A percentile compares a stretch with the other conserved stretches of the same genome.
Evolutionary conservation across 176 grass and related monocot genomes (phyloP).

Genomic region (Musa troglodytarum): DNA sequence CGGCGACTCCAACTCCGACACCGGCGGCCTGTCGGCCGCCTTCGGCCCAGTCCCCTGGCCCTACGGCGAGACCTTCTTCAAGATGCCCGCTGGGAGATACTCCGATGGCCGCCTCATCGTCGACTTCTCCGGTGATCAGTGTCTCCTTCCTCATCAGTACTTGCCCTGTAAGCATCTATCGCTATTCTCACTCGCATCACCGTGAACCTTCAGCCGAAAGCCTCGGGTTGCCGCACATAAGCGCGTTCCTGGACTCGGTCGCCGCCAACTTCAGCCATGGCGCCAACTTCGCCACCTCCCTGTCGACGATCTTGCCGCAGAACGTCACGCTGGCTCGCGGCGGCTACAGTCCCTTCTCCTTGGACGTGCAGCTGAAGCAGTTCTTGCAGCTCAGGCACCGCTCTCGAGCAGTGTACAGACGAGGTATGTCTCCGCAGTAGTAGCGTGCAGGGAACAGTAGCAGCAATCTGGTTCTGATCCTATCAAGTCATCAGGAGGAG

Average conservation of each 20-base stretch:
- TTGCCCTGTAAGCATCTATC: too few relatives aligned
- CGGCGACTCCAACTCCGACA: constrained; percentile 52
- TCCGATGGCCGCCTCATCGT: constrained; percentile 22
- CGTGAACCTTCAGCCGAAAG: constrained; percentile 10
- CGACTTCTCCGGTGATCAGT: constrained; percentile 15
- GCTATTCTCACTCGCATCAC: too few relatives aligned
- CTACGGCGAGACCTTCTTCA: constrained; percentile 21
- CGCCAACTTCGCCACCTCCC: constrained; percentile 9
- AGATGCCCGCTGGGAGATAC: constrained; percentile 13
- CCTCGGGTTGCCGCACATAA: constrained; percentile 3
- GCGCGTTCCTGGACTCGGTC: constrained; percentile 14
- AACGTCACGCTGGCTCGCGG: background rate
- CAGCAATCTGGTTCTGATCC: background rate
- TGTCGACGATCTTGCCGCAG: constrained; percentile 19
- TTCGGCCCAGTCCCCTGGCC: constrained; percentile 9
- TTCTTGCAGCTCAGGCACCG: constrained; percentile 11
- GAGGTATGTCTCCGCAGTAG: background rate
- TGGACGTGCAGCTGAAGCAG: constrained; percentile 22
- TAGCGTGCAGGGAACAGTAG: background rate
- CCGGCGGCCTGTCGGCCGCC: constrained; percentile 26
- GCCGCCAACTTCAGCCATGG: constrained; percentile 20
- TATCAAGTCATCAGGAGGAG: constrained; percentile 1
- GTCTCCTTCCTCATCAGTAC: background rate
- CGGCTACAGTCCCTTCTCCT: constrained; percentile 17
- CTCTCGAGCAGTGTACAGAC: background rate